Evolutionary conservation across 2,329 filamentous ascomycete species (phyloP).

Genomic region (Claviceps citrina): DNA sequence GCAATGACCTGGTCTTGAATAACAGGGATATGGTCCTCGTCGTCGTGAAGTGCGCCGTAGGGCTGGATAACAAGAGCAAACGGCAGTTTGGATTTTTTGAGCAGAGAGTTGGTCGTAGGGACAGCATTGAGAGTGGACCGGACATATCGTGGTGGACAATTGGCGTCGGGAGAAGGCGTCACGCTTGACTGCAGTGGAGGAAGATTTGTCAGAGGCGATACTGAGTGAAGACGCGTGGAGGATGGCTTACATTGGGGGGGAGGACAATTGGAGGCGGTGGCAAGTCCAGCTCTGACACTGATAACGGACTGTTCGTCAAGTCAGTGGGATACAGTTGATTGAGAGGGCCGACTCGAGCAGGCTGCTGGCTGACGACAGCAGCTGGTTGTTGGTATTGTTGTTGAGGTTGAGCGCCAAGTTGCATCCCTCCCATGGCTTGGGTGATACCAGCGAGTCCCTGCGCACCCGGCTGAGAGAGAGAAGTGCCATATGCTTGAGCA

Average conservation of each 20-base stretch:
- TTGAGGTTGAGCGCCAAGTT: constrained; percentile 40
- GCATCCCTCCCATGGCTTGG: constrained; percentile 74
- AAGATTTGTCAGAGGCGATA: constrained; percentile 21
- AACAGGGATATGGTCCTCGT: constrained; percentile 79
- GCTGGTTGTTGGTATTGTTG: constrained; percentile 35
- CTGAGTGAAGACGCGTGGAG: not conserved
- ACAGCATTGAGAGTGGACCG: constrained; percentile 90
- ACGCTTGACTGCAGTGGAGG: constrained; percentile 53
- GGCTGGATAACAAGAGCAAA: constrained; percentile 94
- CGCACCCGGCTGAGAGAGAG: constrained; percentile 12
- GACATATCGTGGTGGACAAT: constrained; percentile 86
- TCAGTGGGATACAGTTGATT: constrained; percentile 91
- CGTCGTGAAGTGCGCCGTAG: constrained; percentile 81
- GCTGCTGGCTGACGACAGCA: constrained; percentile 18
- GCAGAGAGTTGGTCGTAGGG: constrained; percentile 75
- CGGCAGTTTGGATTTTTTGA: constrained; percentile 93
- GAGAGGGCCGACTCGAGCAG: constrained; percentile 35
- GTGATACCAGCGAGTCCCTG: constrained; percentile 57
- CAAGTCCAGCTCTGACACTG: constrained; percentile 79
- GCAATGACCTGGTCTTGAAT: constrained; percentile 96
- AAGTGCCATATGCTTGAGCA: constrained; percentile 46
- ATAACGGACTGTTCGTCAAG: constrained; percentile 81
- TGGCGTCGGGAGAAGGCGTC: constrained; percentile 78
- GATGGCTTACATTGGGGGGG: constrained; percentile 66
- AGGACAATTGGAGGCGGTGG: constrained; percentile 83